A percentile compares a stretch with the other conserved stretches of the same genome.
Evolutionary conservation across 768 basidiomycete genomes (phyloP).

Genomic region (Boletus insuetus): DNA sequence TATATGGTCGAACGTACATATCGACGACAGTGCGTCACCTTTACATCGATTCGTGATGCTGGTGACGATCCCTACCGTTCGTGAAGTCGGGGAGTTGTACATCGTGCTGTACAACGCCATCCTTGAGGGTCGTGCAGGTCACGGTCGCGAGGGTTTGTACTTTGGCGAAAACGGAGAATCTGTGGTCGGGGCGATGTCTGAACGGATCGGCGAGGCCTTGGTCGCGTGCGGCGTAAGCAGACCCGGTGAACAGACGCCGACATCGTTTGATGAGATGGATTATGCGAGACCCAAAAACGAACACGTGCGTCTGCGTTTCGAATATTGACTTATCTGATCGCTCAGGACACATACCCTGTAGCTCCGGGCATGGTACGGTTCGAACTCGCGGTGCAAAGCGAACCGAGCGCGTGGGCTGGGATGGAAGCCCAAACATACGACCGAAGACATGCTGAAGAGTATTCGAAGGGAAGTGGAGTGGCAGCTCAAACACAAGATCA

Average conservation of each 20-base stretch:
- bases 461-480: slow-evolving; percentile 11
- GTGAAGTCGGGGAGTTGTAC: slow-evolving; percentile 37
- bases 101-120: slow-evolving; percentile 38
- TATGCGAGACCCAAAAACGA: background rate
- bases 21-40: slow-evolving; percentile 37
- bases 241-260: slow-evolving; percentile 27
- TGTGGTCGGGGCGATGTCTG: slow-evolving; percentile 38
- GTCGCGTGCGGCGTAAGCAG: background rate
- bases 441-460: slow-evolving; percentile 17
- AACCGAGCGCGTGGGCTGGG: slow-evolving; percentile 14
- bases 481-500: background rate
- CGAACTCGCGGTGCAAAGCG: slow-evolving; percentile 17
- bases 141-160: slow-evolving; percentile 45
- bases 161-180: slow-evolving; percentile 51
- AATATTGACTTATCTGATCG: background rate
- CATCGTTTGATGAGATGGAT: slow-evolving; percentile 37
- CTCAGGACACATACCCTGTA: background rate
- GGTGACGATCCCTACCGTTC: background rate
- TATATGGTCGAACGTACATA: slow-evolving; percentile 58
- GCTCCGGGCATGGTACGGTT: slow-evolving; percentile 8
- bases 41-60: background rate
- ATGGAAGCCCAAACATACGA: slow-evolving; percentile 29
- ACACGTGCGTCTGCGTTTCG: background rate
- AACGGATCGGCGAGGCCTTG: slow-evolving; percentile 35
- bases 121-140: slow-evolving; percentile 6